Base-by-base conservation (phyloP, 2,329 filamentous ascomycete genomes). In the Cladophialophora bantiana region DNA sequence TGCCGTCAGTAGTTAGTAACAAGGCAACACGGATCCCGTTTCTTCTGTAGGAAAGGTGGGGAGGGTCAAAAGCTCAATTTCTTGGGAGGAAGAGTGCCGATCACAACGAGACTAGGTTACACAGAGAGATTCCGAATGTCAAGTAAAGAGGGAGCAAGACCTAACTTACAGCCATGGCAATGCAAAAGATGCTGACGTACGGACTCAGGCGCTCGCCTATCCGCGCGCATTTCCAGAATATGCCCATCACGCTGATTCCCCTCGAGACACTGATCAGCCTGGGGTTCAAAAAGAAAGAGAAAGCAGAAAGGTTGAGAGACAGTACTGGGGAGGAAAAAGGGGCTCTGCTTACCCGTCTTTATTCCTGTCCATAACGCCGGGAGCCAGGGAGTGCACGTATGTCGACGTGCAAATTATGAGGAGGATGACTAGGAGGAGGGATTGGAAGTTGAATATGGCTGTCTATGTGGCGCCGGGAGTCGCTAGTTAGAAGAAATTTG, bases 401-500 rank as follows among this genome's bases (percentile, higher is more conserved):
- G 95, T 89, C 80, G 92, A 94, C 65, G 95, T 97, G 86, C 95
- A 99, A 77, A 98, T 96, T 73, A 96, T 88, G 73, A 99, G 90
- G 59, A 99, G 89, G 75, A 99, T 89, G 73, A 97, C 94, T 74
- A 98, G 88, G 74, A 99, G 88, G 73, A 98, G 90, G 66, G 93
- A 96, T 81, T 97, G 93, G 84, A 99, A 98, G 83, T 98, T 98
- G 89, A 99, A 97, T 76, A 99, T 90, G 63, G 95, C 95, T 67
- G 95, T 91, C 95, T 97, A 75, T 53, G 36, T 38, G n/a, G 20
- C 53, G 12, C 4, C 54, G 54, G 35, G 31, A 26, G 45, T 9
- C 12, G 12, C 6, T 9, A 12, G 35, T 55, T 55, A 36, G 53
- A n/a, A n/a, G 15, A 26, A 4, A 18, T 26, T 50, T 26, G 18